Base-by-base conservation (phyloP, 129 eudicot genomes). In the Arctium minus region DNA sequence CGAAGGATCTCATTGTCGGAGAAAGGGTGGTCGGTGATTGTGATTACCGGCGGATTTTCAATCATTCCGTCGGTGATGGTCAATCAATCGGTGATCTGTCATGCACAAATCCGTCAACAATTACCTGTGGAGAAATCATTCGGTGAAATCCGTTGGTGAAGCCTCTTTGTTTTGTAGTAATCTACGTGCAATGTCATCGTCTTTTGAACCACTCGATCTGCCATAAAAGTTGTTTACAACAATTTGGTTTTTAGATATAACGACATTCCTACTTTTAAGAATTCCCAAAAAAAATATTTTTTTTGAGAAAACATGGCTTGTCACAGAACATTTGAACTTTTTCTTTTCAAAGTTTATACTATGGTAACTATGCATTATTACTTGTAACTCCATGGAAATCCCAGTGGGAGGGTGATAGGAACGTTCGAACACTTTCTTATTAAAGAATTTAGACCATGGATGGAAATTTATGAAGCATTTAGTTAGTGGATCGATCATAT, bases 341-440 rank as follows among this genome's bases (percentile, higher is more conserved):
- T 53, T 44, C 50, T 71, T 29, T 31, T 32, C 70, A 38, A 67
- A 75, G 70, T 76, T 38, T 3, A 22, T 83, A 70, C 62, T 10
- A 18, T 2, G 68, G 29, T 60, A 60, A 60, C 27, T 56, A 56
- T 56, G 27, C 65, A 56, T 15, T 56, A 56, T 56, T 56, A 56
- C 29, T 60, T 67, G 71, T 8, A 67, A 67, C 13, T 18, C 70
- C 30, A 48, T n/a, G 60, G 32, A 39, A 83, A 77, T 13, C 44
- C 74, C 77, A 39, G 6, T 68, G 73, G 39, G 74, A 72, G 73
- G 70, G 79, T 62, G 87, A 84, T 71, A 84, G 62, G 65, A 48
- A 79, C 35, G 68, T 36, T 76, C 27, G 75, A 65, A 68, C 70
- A 62, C 0, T 56, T 70, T 71, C 65, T 31, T 62, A 56, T 42